These are phyloP conservation scores for Aspergillus fumigatiaffinis DNA, from an alignment of 2,329 filamentous ascomycete genomes.

Conservation along the genomic window DNA sequence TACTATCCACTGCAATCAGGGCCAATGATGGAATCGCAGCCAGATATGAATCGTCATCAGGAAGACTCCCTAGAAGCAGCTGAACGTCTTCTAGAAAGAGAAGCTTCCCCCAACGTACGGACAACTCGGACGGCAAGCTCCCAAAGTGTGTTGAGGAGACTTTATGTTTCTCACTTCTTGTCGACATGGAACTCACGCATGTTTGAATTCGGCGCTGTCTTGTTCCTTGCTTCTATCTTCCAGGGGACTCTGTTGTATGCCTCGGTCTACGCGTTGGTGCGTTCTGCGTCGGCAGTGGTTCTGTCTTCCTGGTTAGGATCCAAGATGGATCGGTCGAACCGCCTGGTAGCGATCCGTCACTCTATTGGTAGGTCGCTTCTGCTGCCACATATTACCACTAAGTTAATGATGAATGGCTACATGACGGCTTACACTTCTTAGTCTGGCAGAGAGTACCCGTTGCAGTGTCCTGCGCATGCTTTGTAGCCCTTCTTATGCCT, in stretches of 20 bases:
- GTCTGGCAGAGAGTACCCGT: constrained; percentile 41
- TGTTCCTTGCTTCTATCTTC: constrained; percentile 56
- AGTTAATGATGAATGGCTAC: neutral
- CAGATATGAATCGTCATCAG: neutral
- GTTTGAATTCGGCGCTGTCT: constrained; percentile 61
- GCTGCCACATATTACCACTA: no score
- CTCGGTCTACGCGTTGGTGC: constrained; percentile 64
- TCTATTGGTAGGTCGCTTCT: constrained; percentile 41
- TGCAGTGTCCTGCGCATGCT: constrained; percentile 45
- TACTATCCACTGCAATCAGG: neutral
- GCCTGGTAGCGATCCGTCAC: constrained; percentile 48
- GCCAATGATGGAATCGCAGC: neutral
- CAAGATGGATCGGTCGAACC: constrained; percentile 54
- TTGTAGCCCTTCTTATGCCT: constrained; percentile 34
- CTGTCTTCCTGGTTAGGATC: constrained; percentile 57
- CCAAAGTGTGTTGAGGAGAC: neutral
- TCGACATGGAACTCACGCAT: constrained; percentile 63
- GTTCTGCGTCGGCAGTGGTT: constrained; percentile 55
- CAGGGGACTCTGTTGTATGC: constrained; percentile 60
- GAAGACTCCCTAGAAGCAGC: neutral
- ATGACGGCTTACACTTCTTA: constrained; percentile 4
- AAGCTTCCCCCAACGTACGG: neutral
- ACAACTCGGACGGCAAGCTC: neutral
- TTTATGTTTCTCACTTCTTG: constrained; percentile 59
- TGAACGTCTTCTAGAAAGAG: neutral